Evolutionary conservation across 768 basidiomycete species (phyloP).

Genomic region (Boletellus ananas): DNA sequence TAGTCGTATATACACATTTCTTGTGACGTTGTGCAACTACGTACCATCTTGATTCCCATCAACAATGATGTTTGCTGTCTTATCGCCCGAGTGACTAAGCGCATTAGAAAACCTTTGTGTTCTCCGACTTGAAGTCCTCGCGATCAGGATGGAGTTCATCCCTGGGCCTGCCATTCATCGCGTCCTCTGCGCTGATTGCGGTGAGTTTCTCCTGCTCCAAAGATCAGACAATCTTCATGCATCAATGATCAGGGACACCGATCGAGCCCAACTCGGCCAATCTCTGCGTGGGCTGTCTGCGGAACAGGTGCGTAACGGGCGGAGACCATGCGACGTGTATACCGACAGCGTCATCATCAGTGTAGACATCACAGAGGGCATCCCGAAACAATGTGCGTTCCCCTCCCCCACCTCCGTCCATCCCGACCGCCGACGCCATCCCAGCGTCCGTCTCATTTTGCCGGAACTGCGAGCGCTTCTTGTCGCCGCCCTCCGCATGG

Average conservation of each 20-base stretch:
- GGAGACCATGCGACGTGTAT: neutral
- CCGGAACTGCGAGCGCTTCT: slow-evolving; percentile 93
- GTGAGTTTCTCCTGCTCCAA: slow-evolving; percentile 35
- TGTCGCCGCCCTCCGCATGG: slow-evolving; percentile 89
- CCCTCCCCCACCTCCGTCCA: neutral
- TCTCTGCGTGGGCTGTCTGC: slow-evolving; percentile 81
- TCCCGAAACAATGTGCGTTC: slow-evolving; percentile 84
- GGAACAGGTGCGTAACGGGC: slow-evolving; percentile 65
- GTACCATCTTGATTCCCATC: neutral
- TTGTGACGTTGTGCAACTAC: too few species aligned
- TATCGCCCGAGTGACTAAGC: slow-evolving; percentile 20
- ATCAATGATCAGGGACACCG: slow-evolving; percentile 55
- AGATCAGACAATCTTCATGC: neutral
- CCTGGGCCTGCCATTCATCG: slow-evolving; percentile 73
- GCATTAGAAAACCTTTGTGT: too few species aligned
- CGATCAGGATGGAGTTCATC: slow-evolving; percentile 66
- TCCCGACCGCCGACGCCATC: slow-evolving; percentile 3
- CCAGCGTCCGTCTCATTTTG: slow-evolving; percentile 88
- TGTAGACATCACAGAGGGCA: slow-evolving; percentile 97
- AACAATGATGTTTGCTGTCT: slow-evolving; percentile 6
- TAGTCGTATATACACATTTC: slow-evolving; percentile 16
- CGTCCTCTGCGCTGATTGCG: slow-evolving; percentile 88
- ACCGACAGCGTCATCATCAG: slow-evolving; percentile 33
- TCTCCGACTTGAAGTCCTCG: too few species aligned
- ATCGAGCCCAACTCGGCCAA: slow-evolving; percentile 93